Base-by-base conservation (phyloP, 768 basidiomycete genomes). In the Phanerochaete carnosa region DNA sequence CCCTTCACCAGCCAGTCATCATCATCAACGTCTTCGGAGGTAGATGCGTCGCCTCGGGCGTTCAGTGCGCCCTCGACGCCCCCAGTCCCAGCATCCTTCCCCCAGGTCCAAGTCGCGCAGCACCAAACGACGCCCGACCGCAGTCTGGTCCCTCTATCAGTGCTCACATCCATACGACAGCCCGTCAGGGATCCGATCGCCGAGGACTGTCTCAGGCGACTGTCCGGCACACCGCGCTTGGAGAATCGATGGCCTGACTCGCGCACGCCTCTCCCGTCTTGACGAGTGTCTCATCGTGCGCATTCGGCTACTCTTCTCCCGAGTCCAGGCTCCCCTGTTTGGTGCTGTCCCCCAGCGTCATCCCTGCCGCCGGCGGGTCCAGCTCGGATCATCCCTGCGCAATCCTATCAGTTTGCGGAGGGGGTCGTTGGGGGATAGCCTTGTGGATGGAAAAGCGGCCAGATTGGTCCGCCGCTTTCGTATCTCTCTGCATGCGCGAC, bases 101-200 rank as follows among this genome's bases (percentile, higher is more conserved):
- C 29, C 50, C 54, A 39, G 62, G 57, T 49, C 39, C 53, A 45
- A 61, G 47, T 33, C 57, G 28, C 61, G 58, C 45, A 29, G 15
- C 22, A 22, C 33, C 35, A 58, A 56, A 29, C 50, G 54, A 55
- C 53, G 33, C 26, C 54, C 39, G 55, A 66, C 39, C 63, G 63
- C 30, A 58, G 72, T 60, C 77, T 89, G 0, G 87, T 89, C 12
- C 88, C 88, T 49, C 79, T 89, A 30, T 81, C 85, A 65, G 81
- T 84, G 51, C 82, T 89, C 15, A 82, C 85, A 69, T 80, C 73
- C 56, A 74, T 82, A 22, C 72, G 81, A n/a, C 80, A 77, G 30
- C 80, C 82, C 19, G 74, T 80, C 68, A 81, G 88, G 12, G 81
- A 89, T 65, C 85, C 87, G 53, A 76, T 79, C 25, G 88, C 89